Evolutionary conservation across 1,284 basidiomycete species (phyloP).

Genomic region (Microbotryum silenes-acaulis): DNA sequence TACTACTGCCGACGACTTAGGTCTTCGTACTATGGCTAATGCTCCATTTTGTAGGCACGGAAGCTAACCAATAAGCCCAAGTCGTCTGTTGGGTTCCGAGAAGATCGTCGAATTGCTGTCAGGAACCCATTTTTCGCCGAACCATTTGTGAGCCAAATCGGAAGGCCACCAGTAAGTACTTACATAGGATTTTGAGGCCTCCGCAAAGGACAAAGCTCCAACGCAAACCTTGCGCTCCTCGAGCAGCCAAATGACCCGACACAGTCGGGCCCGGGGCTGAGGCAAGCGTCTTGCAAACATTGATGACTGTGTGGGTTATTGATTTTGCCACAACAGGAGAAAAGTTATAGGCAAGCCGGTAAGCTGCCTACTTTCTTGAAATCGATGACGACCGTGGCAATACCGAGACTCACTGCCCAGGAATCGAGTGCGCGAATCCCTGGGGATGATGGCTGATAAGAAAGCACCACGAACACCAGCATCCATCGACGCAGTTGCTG

Average conservation of each 20-base stretch:
- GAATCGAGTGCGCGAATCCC: constrained; percentile 19
- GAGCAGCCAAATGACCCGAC: constrained; percentile 9
- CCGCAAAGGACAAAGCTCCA: constrained; percentile 19
- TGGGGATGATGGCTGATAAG: constrained; percentile 22
- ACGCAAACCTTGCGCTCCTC: constrained; percentile 8
- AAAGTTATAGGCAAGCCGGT: too few relatives aligned
- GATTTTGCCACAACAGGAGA: too few relatives aligned
- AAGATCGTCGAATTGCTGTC: not conserved
- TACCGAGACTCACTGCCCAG: constrained; percentile 13
- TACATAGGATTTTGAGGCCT: constrained; percentile 17
- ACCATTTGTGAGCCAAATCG: not conserved
- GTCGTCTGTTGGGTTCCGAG: constrained; percentile 10
- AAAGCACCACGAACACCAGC: constrained; percentile 24
- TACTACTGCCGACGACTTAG: too few relatives aligned
- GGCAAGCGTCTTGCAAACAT: constrained; percentile 29
- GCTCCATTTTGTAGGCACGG: constrained; percentile 16
- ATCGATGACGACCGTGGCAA: too few relatives aligned
- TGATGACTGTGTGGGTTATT: constrained; percentile 10
- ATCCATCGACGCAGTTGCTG: constrained; percentile 20
- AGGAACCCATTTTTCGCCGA: not conserved
- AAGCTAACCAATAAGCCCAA: constrained; percentile 16
- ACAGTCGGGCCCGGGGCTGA: constrained; percentile 21
- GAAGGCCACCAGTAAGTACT: not conserved
- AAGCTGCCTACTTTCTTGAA: too few relatives aligned
- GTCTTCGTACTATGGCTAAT: not conserved